Evolutionary conservation across 139 green algal species (phyloP), one percentile per base, ranked within the genome.

Genomic region (Chlamydomonas sp.): DNA sequence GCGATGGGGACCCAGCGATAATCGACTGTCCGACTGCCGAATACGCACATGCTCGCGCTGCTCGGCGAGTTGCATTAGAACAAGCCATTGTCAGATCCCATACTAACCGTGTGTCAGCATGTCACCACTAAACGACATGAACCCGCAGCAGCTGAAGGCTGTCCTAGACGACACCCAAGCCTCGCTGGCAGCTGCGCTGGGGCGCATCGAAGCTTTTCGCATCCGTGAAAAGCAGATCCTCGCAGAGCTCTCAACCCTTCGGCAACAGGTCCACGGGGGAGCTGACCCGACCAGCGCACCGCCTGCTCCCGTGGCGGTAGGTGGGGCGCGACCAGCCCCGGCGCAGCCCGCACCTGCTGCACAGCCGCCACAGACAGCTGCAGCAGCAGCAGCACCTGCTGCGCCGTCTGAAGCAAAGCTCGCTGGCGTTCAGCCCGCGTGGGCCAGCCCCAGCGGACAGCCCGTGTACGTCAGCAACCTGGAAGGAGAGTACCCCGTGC

Each of bases 131-230:
- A 20, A 17, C 9, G 18, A 9, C 15, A 57, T 49, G 31, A 49
- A 49, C 31, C 31, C 31, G 66, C 10, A 61, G 3, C 78, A 91
- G 31, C 83, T 91, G 1, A 79, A 73, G 60, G 68, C 77, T 5
- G 61, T 83, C 59, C 79, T 93, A 5, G 90, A 92, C 68, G 90
- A 93, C 57, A 90, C 84, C 1, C 88, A 92, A 57, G 88, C 84
- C 1, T 90, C 88, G 7, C 75, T 93, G 1, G 88, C 82, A 9
- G 85, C 90, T 6, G 88, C 87, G 58, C 84, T 93, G n/a, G 90
- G 89, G 2, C 84, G 90, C 73, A 92, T 93, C 67, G 90, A 93
- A 73, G 90, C 79, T 1, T 91, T 89, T 59, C 77, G 90, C 4
- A 79, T 93, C 17, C 73, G 87, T 9, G 87, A 93, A 57, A 88